A percentile compares a stretch with the other conserved stretches of the same genome.
Evolutionary conservation across 441 rosid genomes (phyloP).

Genomic region (Geranium incanum): DNA sequence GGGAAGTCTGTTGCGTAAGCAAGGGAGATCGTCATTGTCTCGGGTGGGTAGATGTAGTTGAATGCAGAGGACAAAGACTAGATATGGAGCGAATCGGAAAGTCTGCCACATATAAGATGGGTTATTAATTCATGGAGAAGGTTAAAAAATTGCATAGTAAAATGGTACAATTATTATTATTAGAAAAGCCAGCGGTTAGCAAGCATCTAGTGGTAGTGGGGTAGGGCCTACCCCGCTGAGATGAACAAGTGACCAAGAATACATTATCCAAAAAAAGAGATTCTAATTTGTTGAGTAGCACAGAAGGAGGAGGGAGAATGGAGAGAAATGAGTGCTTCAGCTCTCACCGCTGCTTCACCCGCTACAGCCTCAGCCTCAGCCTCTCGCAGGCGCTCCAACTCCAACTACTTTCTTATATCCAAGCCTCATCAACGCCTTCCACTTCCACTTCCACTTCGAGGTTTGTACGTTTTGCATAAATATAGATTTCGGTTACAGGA

Average conservation of each 20-base stretch:
- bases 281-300: constrained; percentile 11
- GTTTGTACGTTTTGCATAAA: constrained; percentile 12
- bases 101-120: too few species aligned
- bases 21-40: too few species aligned
- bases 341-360: constrained; percentile 24
- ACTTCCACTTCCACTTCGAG: constrained; percentile 29
- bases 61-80: too few species aligned
- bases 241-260: neutral
- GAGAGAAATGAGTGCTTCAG: constrained; percentile 37
- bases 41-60: too few species aligned
- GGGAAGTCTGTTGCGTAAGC: too few species aligned
- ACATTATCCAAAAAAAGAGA: neutral
- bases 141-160: too few species aligned
- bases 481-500: neutral
- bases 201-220: too few species aligned
- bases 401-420: constrained; percentile 12
- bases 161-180: too few species aligned
- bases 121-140: too few species aligned
- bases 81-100: too few species aligned
- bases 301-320: constrained; percentile 22
- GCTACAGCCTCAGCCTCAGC: constrained; percentile 8
- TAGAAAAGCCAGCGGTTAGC: too few species aligned
- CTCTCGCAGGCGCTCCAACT: constrained; percentile 14
- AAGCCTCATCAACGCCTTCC: constrained; percentile 13
- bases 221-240: too few species aligned